phyloP scores from a whole-genome alignment of 345 rosid genomes.

The Murraya paniculata region DNA sequence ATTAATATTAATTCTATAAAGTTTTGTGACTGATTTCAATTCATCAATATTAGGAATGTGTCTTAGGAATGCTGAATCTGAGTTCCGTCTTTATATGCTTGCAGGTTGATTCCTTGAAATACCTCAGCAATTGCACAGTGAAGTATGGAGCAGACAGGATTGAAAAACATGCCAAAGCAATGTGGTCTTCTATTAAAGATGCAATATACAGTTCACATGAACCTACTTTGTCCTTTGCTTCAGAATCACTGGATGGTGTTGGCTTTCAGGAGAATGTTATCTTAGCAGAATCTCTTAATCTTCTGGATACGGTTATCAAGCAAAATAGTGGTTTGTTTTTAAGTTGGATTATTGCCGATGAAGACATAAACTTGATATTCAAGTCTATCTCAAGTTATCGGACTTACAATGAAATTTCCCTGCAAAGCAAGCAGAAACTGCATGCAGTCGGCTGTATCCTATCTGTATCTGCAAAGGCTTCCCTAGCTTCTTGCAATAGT shows the following conservation, averaged over 20 bases:
- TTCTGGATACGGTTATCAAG: conserved; percentile 52
- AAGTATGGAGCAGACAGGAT: conserved; percentile 69
- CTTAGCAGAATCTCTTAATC: conserved; percentile 55
- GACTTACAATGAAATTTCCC: conserved; percentile 43
- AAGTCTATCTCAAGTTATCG: conserved; percentile 42
- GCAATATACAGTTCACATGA: conserved; percentile 51
- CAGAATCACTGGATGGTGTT: conserved; percentile 45
- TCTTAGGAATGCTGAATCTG: conserved; percentile 3
- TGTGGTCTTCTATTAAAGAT: conserved; percentile 76
- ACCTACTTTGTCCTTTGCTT: conserved; percentile 32
- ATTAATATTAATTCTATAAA: conserved; percentile 4
- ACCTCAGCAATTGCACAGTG: conserved; percentile 50
- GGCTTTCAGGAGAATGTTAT: conserved; percentile 44
- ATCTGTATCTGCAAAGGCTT: conserved; percentile 63
- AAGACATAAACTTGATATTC: conserved; percentile 49
- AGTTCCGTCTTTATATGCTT: conserved; percentile 17
- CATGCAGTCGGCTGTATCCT: conserved; percentile 60
- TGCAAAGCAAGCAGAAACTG: conserved; percentile 53
- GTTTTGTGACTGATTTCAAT: neutral
- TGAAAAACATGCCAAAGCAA: conserved; percentile 53
- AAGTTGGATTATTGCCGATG: conserved; percentile 53
- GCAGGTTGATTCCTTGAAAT: conserved; percentile 91
- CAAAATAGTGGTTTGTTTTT: conserved; percentile 50
- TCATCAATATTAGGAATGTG: conserved; percentile 1
- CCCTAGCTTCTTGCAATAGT: conserved; percentile 56